These are phyloP conservation scores for Lolium perenne DNA, from an alignment of 176 grass and related monocot genomes.

Conservation along the genomic window DNA sequence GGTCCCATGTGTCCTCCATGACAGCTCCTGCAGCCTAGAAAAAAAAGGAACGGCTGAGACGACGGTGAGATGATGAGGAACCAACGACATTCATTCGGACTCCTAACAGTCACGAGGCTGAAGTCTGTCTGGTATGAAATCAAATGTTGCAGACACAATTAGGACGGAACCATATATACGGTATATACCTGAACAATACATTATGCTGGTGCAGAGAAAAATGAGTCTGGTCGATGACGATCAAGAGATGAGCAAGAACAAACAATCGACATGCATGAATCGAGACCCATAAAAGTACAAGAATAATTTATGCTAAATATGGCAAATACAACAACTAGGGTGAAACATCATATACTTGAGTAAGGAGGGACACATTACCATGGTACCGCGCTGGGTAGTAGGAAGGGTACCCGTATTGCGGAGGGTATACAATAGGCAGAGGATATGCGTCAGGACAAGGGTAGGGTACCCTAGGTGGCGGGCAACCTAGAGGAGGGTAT, in stretches of 20 bases:
- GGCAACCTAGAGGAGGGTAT: constrained; percentile 51
- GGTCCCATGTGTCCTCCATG: constrained; percentile 45
- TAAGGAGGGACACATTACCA: not conserved
- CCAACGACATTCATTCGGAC: not conserved
- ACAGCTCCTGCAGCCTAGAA: constrained; percentile 48
- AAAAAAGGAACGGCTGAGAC: not conserved
- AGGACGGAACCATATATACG: too few species aligned
- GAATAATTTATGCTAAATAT: too few species aligned
- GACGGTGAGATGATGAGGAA: not conserved
- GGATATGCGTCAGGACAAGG: constrained; percentile 25
- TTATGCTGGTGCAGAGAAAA: too few species aligned
- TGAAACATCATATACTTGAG: not conserved
- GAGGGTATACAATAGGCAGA: constrained; percentile 15
- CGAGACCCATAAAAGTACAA: too few species aligned
- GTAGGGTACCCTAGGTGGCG: constrained; percentile 4
- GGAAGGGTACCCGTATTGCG: not conserved
- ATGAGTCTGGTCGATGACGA: too few species aligned
- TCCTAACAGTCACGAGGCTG: not conserved
- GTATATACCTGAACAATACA: too few species aligned
- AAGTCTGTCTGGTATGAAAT: not conserved
- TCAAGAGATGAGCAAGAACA: too few species aligned
- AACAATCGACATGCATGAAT: too few species aligned
- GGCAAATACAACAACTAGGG: not conserved
- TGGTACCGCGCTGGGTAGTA: not conserved
- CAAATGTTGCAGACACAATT: not conserved